Conservation (phyloP, 1,139 yeast genomes). For the Tardiomyces blankii region DNA sequence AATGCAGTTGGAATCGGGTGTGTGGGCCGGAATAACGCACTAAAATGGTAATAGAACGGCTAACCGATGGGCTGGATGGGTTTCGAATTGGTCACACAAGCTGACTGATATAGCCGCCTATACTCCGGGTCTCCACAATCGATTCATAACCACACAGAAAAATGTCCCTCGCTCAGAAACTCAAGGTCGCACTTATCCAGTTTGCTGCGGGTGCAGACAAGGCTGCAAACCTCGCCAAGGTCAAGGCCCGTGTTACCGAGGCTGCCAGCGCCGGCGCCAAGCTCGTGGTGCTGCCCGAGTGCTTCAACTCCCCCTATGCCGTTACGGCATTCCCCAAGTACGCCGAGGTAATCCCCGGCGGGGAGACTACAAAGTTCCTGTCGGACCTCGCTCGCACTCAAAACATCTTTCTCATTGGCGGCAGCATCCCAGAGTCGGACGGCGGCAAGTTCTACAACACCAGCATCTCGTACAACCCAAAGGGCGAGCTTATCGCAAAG, state of each 20-base stretch:
- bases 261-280: constrained; percentile 39
- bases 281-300: constrained; percentile 69
- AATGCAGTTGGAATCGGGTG: too few relatives aligned
- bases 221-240: constrained; percentile 48
- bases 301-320: constrained; percentile 92
- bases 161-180: constrained; percentile 19
- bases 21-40: too few relatives aligned
- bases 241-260: constrained; percentile 40
- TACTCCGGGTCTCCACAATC: not conserved
- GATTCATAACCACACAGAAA: not conserved
- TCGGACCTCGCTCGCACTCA: constrained; percentile 52
- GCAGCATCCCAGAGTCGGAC: constrained; percentile 73
- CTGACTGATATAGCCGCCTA: too few relatives aligned
- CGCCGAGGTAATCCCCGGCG: constrained; percentile 63
- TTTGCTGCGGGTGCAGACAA: constrained; percentile 65
- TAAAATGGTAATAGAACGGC: too few relatives aligned
- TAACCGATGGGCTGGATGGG: too few relatives aligned
- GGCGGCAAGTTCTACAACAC: constrained; percentile 67
- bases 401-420: constrained; percentile 64
- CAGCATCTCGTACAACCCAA: constrained; percentile 57
- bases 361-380: constrained; percentile 55
- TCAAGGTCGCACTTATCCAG: constrained; percentile 67
- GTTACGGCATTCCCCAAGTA: constrained; percentile 77
- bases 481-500: constrained; percentile 67
- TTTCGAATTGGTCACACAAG: too few relatives aligned